Evolutionary conservation across 1,284 basidiomycete genomes (phyloP), one percentile per base, ranked within the genome.

Genomic region (Moesziomyces sp.): DNA sequence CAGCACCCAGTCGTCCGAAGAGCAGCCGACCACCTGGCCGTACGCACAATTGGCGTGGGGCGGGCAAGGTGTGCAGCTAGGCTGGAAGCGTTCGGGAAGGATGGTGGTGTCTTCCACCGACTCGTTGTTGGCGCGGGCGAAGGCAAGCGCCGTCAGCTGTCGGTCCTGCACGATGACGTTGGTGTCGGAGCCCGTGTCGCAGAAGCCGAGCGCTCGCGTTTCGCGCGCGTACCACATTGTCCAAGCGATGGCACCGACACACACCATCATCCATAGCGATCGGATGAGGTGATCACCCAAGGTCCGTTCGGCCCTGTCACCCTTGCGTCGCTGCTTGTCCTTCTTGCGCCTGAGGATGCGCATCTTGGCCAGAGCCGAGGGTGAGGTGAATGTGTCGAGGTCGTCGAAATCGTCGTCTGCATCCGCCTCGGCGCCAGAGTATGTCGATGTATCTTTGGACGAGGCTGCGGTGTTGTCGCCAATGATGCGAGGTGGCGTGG

Each of bases 61-160:
- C 2, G 82, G 81, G 30, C 82, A 83, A 0, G 68, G 77, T 11
- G 78, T 70, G 60, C 82, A 83, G 10, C 56, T 30, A 8, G 77
- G 76, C 34, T 58, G 64, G 19, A 80, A 26, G 21, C 48, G 49
- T 6, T 44, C 35, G 7, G 78, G 75, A 3, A 80, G 46, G 6
- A 74, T 7, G 11, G 55, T 51, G n/a, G 45, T 26, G 30, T 73
- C 70, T 16, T 73, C 64, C 23, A 67, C 26, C 18, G 64, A 67
- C 50, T 58, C 60, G 46, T 73, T 73, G 57, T 48, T 30, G 24
- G 59, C 70, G 28, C 57, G 34, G 5, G 70, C 64, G 26, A 47
- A 58, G 43, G 70, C 70, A 11, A 67, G 60, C 0, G 65, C 60
- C 8, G 58, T 60, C 11, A 61, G 53, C 14, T 47, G 57, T 13